Base-by-base conservation (phyloP, 192 early-diverging fungal species). In the Backusella sp. region DNA sequence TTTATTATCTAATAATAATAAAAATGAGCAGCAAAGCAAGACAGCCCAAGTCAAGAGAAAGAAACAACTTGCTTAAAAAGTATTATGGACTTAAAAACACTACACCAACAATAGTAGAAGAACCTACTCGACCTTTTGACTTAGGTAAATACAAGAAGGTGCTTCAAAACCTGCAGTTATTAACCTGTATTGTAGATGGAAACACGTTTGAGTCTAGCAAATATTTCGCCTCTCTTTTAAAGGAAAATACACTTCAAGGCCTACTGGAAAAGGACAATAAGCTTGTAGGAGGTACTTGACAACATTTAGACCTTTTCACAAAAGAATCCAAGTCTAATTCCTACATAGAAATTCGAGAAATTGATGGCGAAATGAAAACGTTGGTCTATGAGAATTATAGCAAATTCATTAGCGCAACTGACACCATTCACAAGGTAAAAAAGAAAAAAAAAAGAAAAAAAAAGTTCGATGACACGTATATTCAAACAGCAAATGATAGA, bases 311-410 rank as follows among this genome's bases (percentile, higher is more conserved):
- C 6, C 28, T 68, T n/a, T 49, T 3, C 52, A 28, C 9, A 59
- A 46, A 67, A 37, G 26, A 75, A 46, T 17, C 34, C 15, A 65
- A 68, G 26, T 35, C 72, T 70, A 85, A 15, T 49, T 49, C 19
- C 4, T 26, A 14, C 19, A 67, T 72, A 85, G 93, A 94, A 69
- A 92, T 96, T 62, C 89, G 93, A 73, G 90, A 97, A 71, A 88
- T 99, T 70, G 96, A 99, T 79, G 94, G 96, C 12, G 94, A 96
- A 52, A 95, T 97, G 93, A 97, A 99, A 82, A 97, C 98, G 0
- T 87, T 99, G 53, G 96, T 99, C 4, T 99, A 99, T 80, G 95
- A 98, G 85, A 99, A 99, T 87, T 99, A 99, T 79, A 95, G 88
- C 88, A 96, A 97, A 86, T 98, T 99, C 77, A 95, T 98, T 66